Base-by-base conservation (phyloP, 225 moss, liverwort and hornwort species). In the Ulota crispa region DNA sequence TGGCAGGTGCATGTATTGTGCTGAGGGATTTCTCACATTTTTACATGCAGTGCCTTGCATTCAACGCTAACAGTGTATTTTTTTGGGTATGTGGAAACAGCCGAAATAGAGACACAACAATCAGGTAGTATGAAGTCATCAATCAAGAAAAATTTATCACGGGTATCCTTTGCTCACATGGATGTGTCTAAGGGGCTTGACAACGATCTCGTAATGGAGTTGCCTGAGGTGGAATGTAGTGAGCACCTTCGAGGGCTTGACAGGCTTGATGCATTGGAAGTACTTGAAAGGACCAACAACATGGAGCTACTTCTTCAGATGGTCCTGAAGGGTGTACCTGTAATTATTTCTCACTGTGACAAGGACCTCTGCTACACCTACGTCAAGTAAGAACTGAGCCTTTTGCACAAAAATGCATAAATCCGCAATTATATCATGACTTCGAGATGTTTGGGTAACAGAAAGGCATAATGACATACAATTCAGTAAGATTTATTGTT, bases 341-440 rank as follows among this genome's bases (percentile, higher is more conserved):
- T 90, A 18, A 90, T 90, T 37, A 88, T 90, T 76, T 88, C 90
- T 28, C 88, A 88, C 19, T 90, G 88, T 84, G 90, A 90, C 81
- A 83, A 83, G 53, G 86, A 90, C 64, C 84, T 90, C 24, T 78
- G 84, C 47, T 90, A 90, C 75, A 90, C 90, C 62, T 90, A 88
- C 78, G 83, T 90, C 83, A 90, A 88, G 90, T 90, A 90, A 83
- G 85, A 68, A 73, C 60, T 60, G 81, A 82, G 34, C 77, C 68
- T 8, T 52, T 31, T 56, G 64, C 60, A 83, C 37, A 41, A 0
- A 39, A 64, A 32, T 15, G 47, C 30, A 60, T 26, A 68, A 9
- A 65, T 80, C 30, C 52, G 72, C 27, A 47, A 43, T 64, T 65
- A 16, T 23, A 23, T 70, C 45, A 27, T 69, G 69, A 27, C 54